Evolutionary conservation across 169 alveolate species (phyloP).

Genomic region (Miamiensis avidus): DNA sequence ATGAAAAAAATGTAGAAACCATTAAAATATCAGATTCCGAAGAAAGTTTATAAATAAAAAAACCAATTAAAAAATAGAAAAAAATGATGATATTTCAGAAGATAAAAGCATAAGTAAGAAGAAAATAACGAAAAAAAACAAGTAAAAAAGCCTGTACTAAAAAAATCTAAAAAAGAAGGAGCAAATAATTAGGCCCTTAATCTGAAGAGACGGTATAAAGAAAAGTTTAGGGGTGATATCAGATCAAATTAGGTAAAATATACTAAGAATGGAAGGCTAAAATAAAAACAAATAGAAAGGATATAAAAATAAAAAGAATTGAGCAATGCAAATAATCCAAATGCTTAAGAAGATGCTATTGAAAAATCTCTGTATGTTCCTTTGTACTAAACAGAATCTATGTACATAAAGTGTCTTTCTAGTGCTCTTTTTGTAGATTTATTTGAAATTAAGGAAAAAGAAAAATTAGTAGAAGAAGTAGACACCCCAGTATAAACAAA

Average conservation of each 20-base stretch:
- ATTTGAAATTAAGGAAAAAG: not conserved
- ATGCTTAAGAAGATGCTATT: not conserved
- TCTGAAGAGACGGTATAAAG: constrained; percentile 31
- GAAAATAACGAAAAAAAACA: not conserved
- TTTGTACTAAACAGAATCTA: constrained; percentile 1
- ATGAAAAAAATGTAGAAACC: no score
- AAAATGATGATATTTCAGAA: not conserved
- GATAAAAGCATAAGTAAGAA: not conserved
- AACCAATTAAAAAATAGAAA: no score
- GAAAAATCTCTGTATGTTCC: not conserved
- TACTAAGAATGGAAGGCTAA: constrained; percentile 38
- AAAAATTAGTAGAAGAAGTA: not conserved
- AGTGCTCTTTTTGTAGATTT: constrained; percentile 7
- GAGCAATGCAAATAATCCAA: constrained; percentile 1
- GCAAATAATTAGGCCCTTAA: not conserved
- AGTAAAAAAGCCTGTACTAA: not conserved
- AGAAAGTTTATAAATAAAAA: no score
- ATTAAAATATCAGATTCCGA: no score
- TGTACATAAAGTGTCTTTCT: constrained; percentile 27
- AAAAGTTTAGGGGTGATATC: constrained; percentile 27
- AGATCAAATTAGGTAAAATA: constrained; percentile 5
- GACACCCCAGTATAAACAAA: not conserved
- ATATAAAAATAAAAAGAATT: not conserved
- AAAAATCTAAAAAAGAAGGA: not conserved
- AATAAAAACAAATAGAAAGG: constrained; percentile 21